These are phyloP conservation scores for Boletus patriciae DNA, from an alignment of 768 basidiomycete species.

Conservation along the genomic window DNA sequence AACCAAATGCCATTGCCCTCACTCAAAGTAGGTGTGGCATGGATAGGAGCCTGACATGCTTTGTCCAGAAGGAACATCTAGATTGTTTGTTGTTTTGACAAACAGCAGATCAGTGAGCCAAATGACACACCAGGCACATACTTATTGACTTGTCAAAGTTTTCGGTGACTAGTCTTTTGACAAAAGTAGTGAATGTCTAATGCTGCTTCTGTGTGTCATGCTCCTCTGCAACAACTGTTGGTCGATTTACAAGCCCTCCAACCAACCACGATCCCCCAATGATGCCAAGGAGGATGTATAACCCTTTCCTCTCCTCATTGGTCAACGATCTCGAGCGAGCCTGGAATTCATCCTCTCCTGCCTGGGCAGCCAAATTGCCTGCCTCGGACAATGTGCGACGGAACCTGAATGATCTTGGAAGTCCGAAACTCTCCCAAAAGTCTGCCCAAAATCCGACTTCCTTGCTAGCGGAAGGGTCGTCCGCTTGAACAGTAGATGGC, in stretches of 20 bases:
- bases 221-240: conserved; percentile 9
- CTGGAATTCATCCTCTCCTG: conserved; percentile 15
- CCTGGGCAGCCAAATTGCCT: conserved; percentile 10
- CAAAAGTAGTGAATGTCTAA: conserved; percentile 15
- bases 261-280: conserved; percentile 49
- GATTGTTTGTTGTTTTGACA: too few relatives aligned
- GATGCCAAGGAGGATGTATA: conserved; percentile 50
- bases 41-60: too few relatives aligned
- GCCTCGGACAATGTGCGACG: conserved; percentile 18
- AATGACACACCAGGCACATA: not conserved
- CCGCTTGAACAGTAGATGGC: not conserved
- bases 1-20: too few relatives aligned
- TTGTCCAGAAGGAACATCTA: too few relatives aligned
- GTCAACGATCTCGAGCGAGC: conserved; percentile 37
- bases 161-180: not conserved
- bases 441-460: conserved; percentile 32
- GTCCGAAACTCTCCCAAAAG: conserved; percentile 38
- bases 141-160: not conserved
- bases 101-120: not conserved
- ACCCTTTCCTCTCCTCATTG: conserved; percentile 46
- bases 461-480: conserved; percentile 16
- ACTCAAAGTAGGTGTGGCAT: too few relatives aligned
- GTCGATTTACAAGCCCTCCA: conserved; percentile 35
- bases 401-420: conserved; percentile 34
- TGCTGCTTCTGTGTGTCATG: conserved; percentile 6